phyloP scores from a whole-genome alignment of 2,329 filamentous ascomycete genomes.

The Hawksworthiomyces lignivorus region DNA sequence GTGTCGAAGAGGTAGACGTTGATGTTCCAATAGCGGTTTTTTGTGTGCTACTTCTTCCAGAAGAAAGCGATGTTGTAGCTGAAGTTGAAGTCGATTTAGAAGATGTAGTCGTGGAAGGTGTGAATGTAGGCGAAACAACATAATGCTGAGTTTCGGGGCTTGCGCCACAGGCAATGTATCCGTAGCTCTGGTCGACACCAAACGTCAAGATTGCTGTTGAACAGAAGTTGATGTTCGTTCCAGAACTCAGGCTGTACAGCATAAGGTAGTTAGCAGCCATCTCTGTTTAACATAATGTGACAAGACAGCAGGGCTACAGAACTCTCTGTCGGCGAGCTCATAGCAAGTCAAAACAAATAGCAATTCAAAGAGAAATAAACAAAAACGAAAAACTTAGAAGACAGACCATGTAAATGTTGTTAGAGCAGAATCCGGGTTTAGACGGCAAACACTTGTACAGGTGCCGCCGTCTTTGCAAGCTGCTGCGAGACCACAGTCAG shows the following conservation, averaged over 20 bases:
- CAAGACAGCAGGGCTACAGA: no score
- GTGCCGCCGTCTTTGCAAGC: constrained; percentile 25
- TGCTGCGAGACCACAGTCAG: constrained; percentile 30
- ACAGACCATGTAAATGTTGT: constrained; percentile 30
- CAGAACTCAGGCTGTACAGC: constrained; percentile 6
- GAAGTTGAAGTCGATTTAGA: not conserved
- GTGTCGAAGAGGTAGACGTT: not conserved
- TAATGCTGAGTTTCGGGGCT: constrained; percentile 5
- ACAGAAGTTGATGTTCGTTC: constrained; percentile 21
- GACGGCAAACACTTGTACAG: constrained; percentile 28
- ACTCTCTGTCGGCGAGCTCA: no score
- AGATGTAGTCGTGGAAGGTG: constrained; percentile 11
- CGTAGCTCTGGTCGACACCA: constrained; percentile 25
- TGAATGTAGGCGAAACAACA: not conserved
- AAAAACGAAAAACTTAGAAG: not conserved
- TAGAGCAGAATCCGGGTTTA: constrained; percentile 15
- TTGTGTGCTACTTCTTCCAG: no score
- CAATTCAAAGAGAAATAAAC: not conserved
- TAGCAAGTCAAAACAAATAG: no score
- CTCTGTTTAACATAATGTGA: no score
- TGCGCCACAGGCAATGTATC: constrained; percentile 27
- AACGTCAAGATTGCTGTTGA: constrained; percentile 27
- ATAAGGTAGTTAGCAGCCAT: no score
- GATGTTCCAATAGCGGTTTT: no score
- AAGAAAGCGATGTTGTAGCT: not conserved